These are phyloP conservation scores for Plasmodium gonderi DNA, from an alignment of 169 alveolate genomes.

Conservation along the genomic window DNA sequence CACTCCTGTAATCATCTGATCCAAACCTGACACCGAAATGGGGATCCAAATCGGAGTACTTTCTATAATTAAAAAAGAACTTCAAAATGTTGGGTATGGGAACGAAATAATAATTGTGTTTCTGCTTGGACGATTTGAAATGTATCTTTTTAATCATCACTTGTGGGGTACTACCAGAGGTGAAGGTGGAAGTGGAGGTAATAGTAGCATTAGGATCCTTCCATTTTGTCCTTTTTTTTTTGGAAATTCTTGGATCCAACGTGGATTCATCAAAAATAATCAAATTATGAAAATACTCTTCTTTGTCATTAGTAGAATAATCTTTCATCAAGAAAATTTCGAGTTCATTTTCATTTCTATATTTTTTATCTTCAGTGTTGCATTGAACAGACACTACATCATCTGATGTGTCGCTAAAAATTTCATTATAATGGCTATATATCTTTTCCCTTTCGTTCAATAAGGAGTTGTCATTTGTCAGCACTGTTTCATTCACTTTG, in stretches of 20 bases:
- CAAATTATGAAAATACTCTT: not conserved
- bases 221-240: not conserved
- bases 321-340: not conserved
- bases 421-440: not conserved
- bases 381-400: not conserved
- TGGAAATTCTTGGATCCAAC: not conserved
- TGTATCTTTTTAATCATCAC: constrained; percentile 1
- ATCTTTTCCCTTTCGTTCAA: not conserved
- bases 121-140: constrained; percentile 25
- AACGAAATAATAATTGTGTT: constrained; percentile 7
- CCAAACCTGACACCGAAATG: not conserved
- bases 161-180: not conserved
- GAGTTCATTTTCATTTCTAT: not conserved
- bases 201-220: no score
- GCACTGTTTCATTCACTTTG: not conserved
- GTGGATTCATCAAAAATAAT: not conserved
- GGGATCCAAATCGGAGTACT: not conserved
- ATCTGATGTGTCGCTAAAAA: not conserved
- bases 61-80: constrained; percentile 16
- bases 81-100: constrained; percentile 20
- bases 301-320: not conserved
- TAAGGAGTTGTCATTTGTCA: no score
- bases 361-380: not conserved
- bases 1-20: no score
- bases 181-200: no score